Evolutionary conservation across 371 early-diverging fungal genomes (phyloP).

Genomic region (Mortierella sp.): DNA sequence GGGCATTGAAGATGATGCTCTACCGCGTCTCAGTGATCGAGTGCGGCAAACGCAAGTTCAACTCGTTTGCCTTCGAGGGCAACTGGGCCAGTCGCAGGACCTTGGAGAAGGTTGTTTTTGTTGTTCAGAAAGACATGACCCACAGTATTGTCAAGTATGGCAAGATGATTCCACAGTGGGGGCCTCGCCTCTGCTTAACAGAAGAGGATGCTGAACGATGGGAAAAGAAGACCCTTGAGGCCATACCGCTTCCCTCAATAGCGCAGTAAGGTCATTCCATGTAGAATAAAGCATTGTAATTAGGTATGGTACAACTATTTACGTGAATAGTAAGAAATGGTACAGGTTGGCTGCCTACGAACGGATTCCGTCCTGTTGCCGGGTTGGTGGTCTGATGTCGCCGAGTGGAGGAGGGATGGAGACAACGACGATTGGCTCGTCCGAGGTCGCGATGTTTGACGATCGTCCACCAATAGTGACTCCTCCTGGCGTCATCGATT

Average conservation of each 20-base stretch:
- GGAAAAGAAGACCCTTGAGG: slow-evolving; percentile 14
- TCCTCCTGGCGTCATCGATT: not conserved
- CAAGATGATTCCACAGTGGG: slow-evolving; percentile 19
- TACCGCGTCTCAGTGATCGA: slow-evolving; percentile 26
- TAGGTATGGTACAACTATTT: slow-evolving; percentile 4
- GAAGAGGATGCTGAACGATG: slow-evolving; percentile 27
- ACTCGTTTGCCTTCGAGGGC: slow-evolving; percentile 20
- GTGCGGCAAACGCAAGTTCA: slow-evolving; percentile 55
- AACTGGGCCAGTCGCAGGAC: slow-evolving; percentile 45
- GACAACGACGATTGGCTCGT: not conserved
- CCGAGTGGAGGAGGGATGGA: slow-evolving; percentile 4
- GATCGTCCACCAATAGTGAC: not conserved
- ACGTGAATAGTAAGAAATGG: not conserved
- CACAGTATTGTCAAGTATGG: slow-evolving; percentile 6
- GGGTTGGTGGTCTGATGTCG: not conserved
- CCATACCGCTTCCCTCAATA: slow-evolving; percentile 20
- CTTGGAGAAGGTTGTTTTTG: slow-evolving; percentile 43
- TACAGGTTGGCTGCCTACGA: not conserved
- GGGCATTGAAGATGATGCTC: slow-evolving; percentile 35
- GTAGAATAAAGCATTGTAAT: not conserved
- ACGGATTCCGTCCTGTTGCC: not conserved
- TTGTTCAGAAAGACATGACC: slow-evolving; percentile 20
- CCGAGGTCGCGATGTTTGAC: not conserved
- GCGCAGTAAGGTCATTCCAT: not conserved
- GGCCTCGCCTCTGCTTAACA: slow-evolving; percentile 18